These are phyloP conservation scores for Hortiboletus rubellus DNA, from an alignment of 1,284 basidiomycete genomes.

Conservation along the genomic window DNA sequence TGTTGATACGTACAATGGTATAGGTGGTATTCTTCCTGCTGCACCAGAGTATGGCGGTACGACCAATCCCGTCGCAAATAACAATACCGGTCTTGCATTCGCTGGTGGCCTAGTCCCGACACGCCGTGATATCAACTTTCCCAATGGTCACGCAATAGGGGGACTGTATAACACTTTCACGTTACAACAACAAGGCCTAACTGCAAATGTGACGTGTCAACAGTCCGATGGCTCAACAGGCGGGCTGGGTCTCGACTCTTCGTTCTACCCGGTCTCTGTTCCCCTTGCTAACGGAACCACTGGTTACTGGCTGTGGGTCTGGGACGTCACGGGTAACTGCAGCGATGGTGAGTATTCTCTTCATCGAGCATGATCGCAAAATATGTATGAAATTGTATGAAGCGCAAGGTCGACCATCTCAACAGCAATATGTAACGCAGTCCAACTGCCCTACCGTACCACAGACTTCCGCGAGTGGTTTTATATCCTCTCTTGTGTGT, in stretches of 20 bases:
- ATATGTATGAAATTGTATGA: background rate
- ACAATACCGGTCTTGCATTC: conserved; percentile 11
- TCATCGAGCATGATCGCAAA: fast-evolving
- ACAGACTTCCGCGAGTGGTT: conserved; percentile 8
- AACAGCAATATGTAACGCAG: conserved; percentile 16
- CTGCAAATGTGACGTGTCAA: conserved; percentile 13
- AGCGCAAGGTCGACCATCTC: conserved; percentile 6
- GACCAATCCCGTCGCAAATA: background rate
- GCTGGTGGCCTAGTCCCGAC: conserved; percentile 8
- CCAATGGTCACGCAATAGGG: background rate
- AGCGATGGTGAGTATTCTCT: background rate
- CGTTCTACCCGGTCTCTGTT: conserved; percentile 5
- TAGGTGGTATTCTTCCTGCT: conserved; percentile 20
- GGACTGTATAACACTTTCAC: background rate
- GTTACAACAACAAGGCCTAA: conserved; percentile 18
- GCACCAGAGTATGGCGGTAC: conserved; percentile 1
- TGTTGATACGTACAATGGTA: background rate
- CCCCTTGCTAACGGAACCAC: conserved; percentile 2
- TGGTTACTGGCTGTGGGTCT: conserved; percentile 11
- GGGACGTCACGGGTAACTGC: conserved; percentile 12
- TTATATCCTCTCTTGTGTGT: conserved; percentile 18
- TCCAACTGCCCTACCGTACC: conserved; percentile 8
- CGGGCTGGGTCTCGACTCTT: background rate
- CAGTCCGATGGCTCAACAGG: background rate
- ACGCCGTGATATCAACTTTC: background rate